Percentiles rank a stretch among this genome's conserved stretches.
Evolutionary conservation across 1,284 basidiomycete genomes (phyloP).

Genomic region (Cutaneotrichosporon cyanovorans): DNA sequence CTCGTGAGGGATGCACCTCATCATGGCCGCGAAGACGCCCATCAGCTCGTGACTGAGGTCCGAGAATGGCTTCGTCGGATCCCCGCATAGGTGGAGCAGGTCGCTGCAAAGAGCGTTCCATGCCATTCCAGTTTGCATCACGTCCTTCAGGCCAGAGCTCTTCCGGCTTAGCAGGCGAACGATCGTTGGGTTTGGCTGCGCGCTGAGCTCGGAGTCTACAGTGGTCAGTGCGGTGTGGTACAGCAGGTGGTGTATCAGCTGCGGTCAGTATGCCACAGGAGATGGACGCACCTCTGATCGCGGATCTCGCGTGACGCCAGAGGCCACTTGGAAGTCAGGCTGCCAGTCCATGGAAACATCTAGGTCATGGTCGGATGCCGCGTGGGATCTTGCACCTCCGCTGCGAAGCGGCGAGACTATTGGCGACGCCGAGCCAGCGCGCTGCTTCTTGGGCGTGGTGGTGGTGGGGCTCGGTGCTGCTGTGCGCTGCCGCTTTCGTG

Average conservation of each 20-base stretch:
- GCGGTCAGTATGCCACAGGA: neutral
- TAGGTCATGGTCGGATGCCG: neutral
- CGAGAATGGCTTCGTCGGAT: conserved; percentile 7
- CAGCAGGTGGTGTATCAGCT: conserved; percentile 36
- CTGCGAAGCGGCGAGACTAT: conserved; percentile 7
- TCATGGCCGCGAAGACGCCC: neutral
- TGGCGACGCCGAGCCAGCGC: conserved; percentile 1
- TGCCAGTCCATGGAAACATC: conserved; percentile 15
- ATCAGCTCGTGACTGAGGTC: conserved; percentile 3
- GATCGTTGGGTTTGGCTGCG: no score
- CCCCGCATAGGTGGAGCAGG: conserved; percentile 19
- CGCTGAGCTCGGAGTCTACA: no score
- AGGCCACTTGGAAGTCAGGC: conserved; percentile 5
- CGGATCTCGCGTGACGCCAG: conserved; percentile 4
- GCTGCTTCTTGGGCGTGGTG: conserved; percentile 11
- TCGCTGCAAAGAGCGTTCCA: neutral
- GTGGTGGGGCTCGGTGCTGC: conserved; percentile 21
- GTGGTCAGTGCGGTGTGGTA: conserved; percentile 16
- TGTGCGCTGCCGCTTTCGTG: conserved; percentile 28
- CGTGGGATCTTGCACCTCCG: neutral
- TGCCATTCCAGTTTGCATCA: no score
- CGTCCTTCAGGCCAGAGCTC: no score
- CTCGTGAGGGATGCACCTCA: no score
- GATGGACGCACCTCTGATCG: conserved; percentile 20
- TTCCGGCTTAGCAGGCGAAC: no score